Base-by-base conservation (phyloP, 2,329 filamentous ascomycete genomes). In the Fusarium tricinctum region DNA sequence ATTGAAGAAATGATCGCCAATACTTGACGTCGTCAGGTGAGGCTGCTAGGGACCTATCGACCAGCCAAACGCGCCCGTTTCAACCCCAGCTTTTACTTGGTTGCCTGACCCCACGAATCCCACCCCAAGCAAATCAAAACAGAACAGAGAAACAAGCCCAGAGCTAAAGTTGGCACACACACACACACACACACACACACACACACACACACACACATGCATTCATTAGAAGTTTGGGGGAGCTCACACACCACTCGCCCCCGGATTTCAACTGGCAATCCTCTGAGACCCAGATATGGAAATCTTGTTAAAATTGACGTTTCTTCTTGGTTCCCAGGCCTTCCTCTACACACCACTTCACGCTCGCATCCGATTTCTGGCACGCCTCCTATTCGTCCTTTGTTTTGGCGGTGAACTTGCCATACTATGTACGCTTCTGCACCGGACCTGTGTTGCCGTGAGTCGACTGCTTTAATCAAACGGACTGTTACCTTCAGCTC, bases 401-500 rank as follows among this genome's bases (percentile, higher is more conserved):
- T 33, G 19, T 60, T 72, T 55, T 70, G 56, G 71, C 71, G 71
- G 71, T 73, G 71, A 66, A 70, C 43, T 52, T 58, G 39, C 61
- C 49, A 45, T 33, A 38, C 35, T 38, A 38, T 38, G 35, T 38
- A 55, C 38, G 58, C 45, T 35, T 53, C 33, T 61, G 32, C 54
- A 52, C 46, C 47, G 48, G 52, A 46, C 62, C 40, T 70, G 62
- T 69, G 61, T 54, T 58, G 55, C 56, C 44, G 53, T 52, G 61
- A 57, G 44, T 67, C 55, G 49, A 58, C 57, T 33, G 42, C 48
- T 54, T 26, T 48, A 43, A 63, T 58, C 55, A 63, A 69, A 56
- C 43, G 22, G 43, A 51, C 28, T 52, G 50, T 66, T 66, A 63
- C 55, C 44, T 61, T 47, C 43, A 52, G 43, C 58, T 63, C 33